Percentiles rank a stretch among this genome's conserved stretches.
Conservation (phyloP, 176 grass and related monocot species). For the Cenchrus purpureus region DNA sequence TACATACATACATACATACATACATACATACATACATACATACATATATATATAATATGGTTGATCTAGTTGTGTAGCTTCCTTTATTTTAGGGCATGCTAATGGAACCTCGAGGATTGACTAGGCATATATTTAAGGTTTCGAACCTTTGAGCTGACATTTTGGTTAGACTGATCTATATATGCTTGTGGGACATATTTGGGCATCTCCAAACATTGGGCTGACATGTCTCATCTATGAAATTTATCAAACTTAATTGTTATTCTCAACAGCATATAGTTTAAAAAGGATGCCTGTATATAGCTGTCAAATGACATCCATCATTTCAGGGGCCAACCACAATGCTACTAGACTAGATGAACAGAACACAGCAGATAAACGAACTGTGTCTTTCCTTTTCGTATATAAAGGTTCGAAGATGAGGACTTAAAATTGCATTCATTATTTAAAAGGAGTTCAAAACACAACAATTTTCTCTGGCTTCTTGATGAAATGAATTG, state of each 20-base stretch:
- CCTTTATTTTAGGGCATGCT: neutral
- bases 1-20: no score
- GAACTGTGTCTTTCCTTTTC: neutral
- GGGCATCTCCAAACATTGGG: neutral
- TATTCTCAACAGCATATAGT: neutral
- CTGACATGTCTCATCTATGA: constrained; percentile 16
- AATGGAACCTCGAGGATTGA: neutral
- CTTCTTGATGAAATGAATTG: neutral
- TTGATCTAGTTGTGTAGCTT: neutral
- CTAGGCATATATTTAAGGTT: neutral
- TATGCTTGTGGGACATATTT: neutral
- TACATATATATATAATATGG: neutral
- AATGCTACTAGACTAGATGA: neutral
- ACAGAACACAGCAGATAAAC: neutral
- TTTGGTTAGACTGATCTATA: neutral
- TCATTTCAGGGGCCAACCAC: neutral
- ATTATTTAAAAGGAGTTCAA: neutral
- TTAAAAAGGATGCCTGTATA: neutral
- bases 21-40: no score
- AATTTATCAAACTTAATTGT: neutral
- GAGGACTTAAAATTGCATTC: neutral
- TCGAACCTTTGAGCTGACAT: neutral
- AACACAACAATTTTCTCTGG: neutral
- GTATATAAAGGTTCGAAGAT: neutral
- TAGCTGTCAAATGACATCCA: neutral